Percentiles rank a stretch among this genome's conserved stretches.
Conservation (phyloP, 2,329 filamentous ascomycete species). For the Aspergillus tubingensis region DNA sequence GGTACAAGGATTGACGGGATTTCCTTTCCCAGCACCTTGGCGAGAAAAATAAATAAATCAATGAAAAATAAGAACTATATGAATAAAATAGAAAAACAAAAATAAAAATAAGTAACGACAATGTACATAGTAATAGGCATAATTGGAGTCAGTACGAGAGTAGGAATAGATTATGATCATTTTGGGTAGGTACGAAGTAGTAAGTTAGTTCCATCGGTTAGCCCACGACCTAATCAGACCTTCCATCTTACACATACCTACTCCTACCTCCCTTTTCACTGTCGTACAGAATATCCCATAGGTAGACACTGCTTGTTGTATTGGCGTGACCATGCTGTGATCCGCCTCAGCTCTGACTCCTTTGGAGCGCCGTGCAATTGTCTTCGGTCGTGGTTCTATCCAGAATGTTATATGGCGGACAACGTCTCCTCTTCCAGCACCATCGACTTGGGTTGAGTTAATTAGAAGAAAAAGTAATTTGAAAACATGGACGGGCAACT, state of each 20-base stretch:
- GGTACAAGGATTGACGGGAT: not conserved
- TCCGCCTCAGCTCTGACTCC: not conserved
- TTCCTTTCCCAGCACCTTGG: not conserved
- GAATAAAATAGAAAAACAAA: no score
- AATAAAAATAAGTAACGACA: not conserved
- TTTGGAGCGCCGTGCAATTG: not conserved
- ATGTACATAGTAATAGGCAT: not conserved
- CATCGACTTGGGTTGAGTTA: not conserved
- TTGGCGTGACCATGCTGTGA: conserved; percentile 7
- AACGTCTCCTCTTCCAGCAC: not conserved
- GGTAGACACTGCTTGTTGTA: conserved; percentile 2
- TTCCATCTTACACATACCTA: not conserved
- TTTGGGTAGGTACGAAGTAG: not conserved
- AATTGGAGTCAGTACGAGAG: not conserved
- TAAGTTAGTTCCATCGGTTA: not conserved
- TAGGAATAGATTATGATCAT: not conserved
- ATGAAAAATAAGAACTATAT: no score
- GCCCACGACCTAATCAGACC: not conserved
- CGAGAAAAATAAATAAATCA: not conserved
- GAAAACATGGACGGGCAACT: not conserved
- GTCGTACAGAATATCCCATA: not conserved
- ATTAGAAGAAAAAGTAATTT: no score
- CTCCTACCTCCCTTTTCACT: not conserved
- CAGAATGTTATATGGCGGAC: not conserved
- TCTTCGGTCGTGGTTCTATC: not conserved